Percentiles rank a stretch among this genome's conserved stretches.
Evolutionary conservation across 805 yeast species (phyloP).

Genomic region (Kazachstania viticola): DNA sequence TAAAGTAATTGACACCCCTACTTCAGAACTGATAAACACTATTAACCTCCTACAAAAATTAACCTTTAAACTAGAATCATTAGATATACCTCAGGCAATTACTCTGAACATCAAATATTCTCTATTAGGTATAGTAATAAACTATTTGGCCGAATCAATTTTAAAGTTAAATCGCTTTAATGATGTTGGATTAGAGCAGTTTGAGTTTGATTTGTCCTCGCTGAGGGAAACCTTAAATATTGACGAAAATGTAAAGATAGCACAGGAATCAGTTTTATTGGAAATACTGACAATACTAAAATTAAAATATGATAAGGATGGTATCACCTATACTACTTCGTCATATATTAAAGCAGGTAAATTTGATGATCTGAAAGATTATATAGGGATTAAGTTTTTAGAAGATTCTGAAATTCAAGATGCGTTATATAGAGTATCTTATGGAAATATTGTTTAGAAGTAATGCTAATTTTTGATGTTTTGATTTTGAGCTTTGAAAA

Average conservation of each 20-base stretch:
- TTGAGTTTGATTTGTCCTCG: constrained; percentile 23
- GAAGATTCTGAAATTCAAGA: constrained; percentile 28
- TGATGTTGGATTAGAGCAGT: constrained; percentile 24
- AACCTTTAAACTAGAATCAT: constrained; percentile 7
- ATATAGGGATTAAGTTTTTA: constrained; percentile 11
- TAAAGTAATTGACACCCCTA: constrained; percentile 6
- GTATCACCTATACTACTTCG: constrained; percentile 9
- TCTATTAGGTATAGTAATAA: constrained; percentile 19
- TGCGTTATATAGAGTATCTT: constrained; percentile 26
- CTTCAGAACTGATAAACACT: constrained; percentile 23
- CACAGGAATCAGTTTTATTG: constrained; percentile 12
- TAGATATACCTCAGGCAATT: constrained; percentile 9
- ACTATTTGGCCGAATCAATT: constrained; percentile 27
- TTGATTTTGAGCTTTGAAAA: neutral
- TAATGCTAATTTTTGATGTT: neutral
- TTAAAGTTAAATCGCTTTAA: constrained; percentile 30
- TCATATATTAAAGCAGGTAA: constrained; percentile 23
- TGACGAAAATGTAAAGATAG: constrained; percentile 7
- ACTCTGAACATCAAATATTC: constrained; percentile 16
- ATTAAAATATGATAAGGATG: constrained; percentile 17
- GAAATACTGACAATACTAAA: constrained; percentile 22
- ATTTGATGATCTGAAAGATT: constrained; percentile 17
- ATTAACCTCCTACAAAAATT: constrained; percentile 15
- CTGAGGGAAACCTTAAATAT: constrained; percentile 20
- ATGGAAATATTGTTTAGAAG: constrained; percentile 15